Conservation (phyloP, 306 rosid genomes). For the Quercus agrifolia region DNA sequence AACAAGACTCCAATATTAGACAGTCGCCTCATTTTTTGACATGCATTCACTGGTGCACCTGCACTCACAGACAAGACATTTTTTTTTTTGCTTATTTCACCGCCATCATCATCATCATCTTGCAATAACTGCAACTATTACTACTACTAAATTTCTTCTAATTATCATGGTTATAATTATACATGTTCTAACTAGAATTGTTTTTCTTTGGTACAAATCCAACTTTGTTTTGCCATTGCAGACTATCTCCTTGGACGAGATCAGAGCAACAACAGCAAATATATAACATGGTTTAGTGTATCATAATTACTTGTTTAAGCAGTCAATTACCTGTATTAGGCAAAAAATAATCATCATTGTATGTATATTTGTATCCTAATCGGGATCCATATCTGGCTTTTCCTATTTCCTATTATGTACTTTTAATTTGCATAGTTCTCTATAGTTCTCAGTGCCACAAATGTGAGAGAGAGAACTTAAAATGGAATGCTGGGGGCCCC, state of each 20-base stretch:
- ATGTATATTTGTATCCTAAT: constrained; percentile 26
- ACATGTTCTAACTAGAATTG: background rate
- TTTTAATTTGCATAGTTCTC: background rate
- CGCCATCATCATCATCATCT: background rate
- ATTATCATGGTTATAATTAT: background rate
- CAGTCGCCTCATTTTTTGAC: background rate
- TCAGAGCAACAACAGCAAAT: constrained; percentile 68
- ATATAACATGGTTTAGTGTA: constrained; percentile 43
- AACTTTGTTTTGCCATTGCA: constrained; percentile 36
- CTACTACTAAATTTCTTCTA: background rate
- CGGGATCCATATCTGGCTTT: background rate
- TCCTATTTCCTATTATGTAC: background rate
- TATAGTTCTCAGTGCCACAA: background rate
- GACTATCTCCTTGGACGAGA: constrained; percentile 78
- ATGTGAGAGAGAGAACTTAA: background rate
- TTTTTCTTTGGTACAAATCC: constrained; percentile 12
- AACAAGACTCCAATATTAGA: background rate
- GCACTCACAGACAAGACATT: background rate
- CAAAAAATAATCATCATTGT: constrained; percentile 16
- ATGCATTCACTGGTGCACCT: background rate
- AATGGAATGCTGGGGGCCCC: background rate
- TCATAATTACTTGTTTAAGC: constrained; percentile 24
- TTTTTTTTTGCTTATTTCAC: background rate
- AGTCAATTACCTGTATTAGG: constrained; percentile 15
- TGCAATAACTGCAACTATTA: background rate